Percentiles rank a stretch among this genome's conserved stretches.
phyloP scores from a whole-genome alignment of 2,329 filamentous ascomycete species.

The Trichoderma polysporum region DNA sequence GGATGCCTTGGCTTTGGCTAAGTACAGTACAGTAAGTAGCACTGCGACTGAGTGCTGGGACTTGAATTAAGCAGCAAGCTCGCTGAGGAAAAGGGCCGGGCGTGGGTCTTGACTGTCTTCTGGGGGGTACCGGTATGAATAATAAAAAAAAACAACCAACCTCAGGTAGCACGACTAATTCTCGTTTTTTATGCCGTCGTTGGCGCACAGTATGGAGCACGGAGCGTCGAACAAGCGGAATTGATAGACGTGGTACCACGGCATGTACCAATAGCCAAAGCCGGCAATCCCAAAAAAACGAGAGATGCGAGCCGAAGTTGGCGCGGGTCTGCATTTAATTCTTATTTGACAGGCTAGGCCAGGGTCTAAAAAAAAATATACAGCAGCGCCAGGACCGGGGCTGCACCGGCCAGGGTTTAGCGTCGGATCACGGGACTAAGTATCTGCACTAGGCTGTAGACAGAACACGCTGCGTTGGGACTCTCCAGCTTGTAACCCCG shows the following conservation, averaged over 20 bases:
- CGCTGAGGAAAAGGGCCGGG: background rate
- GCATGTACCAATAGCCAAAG: background rate
- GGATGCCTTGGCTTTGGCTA: too few species aligned
- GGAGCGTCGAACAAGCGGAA: background rate
- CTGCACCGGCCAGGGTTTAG: conserved; percentile 4
- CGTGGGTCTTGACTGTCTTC: conserved; percentile 11
- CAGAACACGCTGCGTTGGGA: background rate
- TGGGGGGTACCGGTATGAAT: conserved; percentile 7
- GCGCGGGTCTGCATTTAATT: conserved; percentile 10
- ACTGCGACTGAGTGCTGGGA: background rate
- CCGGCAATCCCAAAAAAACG: background rate
- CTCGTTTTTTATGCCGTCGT: background rate
- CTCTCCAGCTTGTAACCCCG: background rate
- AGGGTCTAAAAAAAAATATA: background rate
- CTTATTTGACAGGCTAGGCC: conserved; percentile 12
- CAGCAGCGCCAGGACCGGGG: conserved; percentile 1
- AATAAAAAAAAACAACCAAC: background rate
- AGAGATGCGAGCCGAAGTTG: conserved; percentile 17
- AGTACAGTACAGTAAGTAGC: too few species aligned
- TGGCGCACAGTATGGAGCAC: conserved; percentile 18
- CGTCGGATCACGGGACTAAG: conserved; percentile 12
- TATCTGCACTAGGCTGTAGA: background rate
- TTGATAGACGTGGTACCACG: background rate
- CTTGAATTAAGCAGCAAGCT: background rate
- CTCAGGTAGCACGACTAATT: background rate